Base-by-base conservation (phyloP, 495 filamentous ascomycete species). In the Talaromyces ruber region DNA sequence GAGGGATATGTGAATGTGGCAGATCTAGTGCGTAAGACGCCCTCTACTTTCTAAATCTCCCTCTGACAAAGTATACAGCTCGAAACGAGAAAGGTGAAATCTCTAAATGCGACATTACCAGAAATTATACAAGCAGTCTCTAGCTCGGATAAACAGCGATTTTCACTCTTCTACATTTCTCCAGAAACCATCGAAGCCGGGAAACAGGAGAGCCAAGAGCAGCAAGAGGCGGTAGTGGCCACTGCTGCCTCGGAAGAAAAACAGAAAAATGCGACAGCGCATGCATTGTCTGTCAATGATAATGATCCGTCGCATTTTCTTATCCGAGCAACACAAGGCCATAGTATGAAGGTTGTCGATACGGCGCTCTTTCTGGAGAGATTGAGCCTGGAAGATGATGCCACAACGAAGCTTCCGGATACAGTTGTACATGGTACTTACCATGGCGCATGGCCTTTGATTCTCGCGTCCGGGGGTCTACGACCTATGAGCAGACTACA, bases 311-410 rank as follows among this genome's bases (percentile, higher is more conserved):
- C 81, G 1, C 76, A 89, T 70, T 98, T 84, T 78, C 77, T 96
- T 14, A 96, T 98, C 77, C 92, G 94, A 68, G 94, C 94, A 1
- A 94, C 90, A 64, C 94, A 98, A 76, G 94, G 94, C 55, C 94
- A 97, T 76, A 80, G 75, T 54, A 76, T 82, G 50, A 71, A 78
- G 71, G 79, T 77, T 54, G 74, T 98, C 50, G 85, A 88, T 24
- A 82, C 83, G 28, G 84, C 86, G 25, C 79, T 81, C 0, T 80
- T 95, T 16, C 85, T 94, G 14, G 82, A 78, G 18, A 85, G 86
- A 12, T 72, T 97, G 9, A 71, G 71, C 0, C 65, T 87, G 74
- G 30, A 37, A 59, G 32, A 26, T n/a, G 26, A n/a, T 6, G 9
- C 52, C n/a, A 26, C 39, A 24, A 5, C 53, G 24, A 58, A 54